These are phyloP conservation scores for Eucalyptus decipiens DNA, from an alignment of 345 rosid genomes.

Conservation along the genomic window DNA sequence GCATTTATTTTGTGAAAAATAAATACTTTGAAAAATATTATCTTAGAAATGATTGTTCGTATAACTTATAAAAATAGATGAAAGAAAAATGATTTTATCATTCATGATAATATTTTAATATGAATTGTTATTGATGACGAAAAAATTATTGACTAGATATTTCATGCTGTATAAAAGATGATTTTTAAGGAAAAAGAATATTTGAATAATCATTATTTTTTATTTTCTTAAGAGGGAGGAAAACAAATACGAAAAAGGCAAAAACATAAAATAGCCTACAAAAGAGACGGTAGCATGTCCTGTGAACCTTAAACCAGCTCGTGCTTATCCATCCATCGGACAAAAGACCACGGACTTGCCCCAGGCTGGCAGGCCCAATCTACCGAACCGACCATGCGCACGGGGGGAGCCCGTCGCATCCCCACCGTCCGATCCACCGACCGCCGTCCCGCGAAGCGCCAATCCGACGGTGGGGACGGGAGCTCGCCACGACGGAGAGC, in stretches of 20 bases:
- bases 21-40: rapidly evolving
- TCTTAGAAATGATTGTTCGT: rapidly evolving
- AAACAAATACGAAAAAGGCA: neutral
- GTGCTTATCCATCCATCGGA: neutral
- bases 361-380: neutral
- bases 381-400: neutral
- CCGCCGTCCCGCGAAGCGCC: neutral
- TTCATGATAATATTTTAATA: neutral
- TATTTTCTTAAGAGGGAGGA: neutral
- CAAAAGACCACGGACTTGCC: neutral
- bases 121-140: neutral
- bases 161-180: rapidly evolving
- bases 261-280: neutral
- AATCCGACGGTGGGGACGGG: neutral
- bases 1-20: rapidly evolving
- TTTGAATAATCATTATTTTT: neutral
- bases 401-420: neutral
- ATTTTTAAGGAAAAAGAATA: neutral
- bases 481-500: neutral
- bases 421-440: neutral
- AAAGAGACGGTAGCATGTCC: neutral
- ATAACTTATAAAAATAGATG: no score
- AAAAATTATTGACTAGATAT: neutral
- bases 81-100: neutral
- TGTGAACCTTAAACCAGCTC: neutral